phyloP scores from a whole-genome alignment of 768 basidiomycete species.

The Melanogaster broomeanus region DNA sequence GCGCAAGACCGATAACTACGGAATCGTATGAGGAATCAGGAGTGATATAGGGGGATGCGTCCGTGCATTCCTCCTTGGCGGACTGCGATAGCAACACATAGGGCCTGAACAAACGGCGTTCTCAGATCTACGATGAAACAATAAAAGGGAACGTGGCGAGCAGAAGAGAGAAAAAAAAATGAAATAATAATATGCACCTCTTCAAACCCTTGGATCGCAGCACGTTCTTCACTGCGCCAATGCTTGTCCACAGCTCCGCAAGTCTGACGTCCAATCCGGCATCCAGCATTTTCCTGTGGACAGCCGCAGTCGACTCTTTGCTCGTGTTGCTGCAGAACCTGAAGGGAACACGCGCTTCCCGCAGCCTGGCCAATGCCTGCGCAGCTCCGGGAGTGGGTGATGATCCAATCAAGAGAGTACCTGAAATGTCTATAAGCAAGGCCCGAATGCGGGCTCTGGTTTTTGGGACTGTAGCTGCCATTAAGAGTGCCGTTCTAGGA shows the following conservation, averaged over 20 bases:
- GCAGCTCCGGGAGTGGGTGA: conserved; percentile 49
- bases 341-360: conserved; percentile 40
- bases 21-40: conserved; percentile 42
- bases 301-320: conserved; percentile 53
- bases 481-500: not conserved
- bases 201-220: conserved; percentile 43
- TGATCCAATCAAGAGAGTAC: conserved; percentile 60
- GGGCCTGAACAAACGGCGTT: conserved; percentile 38
- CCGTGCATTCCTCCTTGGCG: conserved; percentile 43
- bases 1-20: conserved; percentile 67
- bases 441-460: conserved; percentile 44
- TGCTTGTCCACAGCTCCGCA: conserved; percentile 62
- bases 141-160: not conserved
- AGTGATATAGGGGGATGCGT: not conserved
- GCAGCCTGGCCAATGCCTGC: conserved; percentile 27
- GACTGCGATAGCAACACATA: conserved; percentile 57
- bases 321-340: conserved; percentile 70
- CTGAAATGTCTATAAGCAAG: conserved; percentile 67
- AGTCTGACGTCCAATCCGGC: conserved; percentile 51
- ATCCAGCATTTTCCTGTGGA: conserved; percentile 42
- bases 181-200: conserved; percentile 33
- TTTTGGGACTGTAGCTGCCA: not conserved
- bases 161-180: not conserved
- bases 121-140: not conserved
- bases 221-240: conserved; percentile 55